Percentiles rank a stretch among this genome's conserved stretches.
Conservation (phyloP, 768 basidiomycete genomes). For the Phanerodontia chrysosporium region DNA sequence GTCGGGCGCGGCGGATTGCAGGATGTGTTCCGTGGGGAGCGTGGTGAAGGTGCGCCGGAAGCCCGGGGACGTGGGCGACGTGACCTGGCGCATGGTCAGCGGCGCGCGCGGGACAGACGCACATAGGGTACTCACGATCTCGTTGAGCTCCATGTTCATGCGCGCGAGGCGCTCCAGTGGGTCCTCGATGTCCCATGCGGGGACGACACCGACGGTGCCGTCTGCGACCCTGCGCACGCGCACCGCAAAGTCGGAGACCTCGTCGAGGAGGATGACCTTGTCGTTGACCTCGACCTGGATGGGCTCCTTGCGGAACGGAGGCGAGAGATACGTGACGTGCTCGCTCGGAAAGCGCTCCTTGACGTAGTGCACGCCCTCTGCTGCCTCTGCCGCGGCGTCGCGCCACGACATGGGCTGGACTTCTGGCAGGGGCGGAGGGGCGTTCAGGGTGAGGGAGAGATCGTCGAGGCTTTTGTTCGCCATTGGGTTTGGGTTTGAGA, state of each 20-base stretch:
- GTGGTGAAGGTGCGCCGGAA: conserved; percentile 8
- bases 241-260: conserved; percentile 21
- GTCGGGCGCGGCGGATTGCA: neutral
- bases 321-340: conserved; percentile 16
- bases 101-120: neutral
- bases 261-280: conserved; percentile 20
- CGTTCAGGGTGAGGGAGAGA: neutral
- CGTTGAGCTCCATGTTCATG: conserved; percentile 26
- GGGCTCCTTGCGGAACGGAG: conserved; percentile 22
- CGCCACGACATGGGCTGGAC: conserved; percentile 1
- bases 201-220: conserved; percentile 19
- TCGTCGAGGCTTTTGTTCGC: neutral
- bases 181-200: conserved; percentile 26
- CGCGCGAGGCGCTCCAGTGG: conserved; percentile 25
- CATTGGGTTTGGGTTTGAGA: neutral
- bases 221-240: conserved; percentile 19
- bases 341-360: conserved; percentile 21
- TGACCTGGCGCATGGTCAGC: neutral
- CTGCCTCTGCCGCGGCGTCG: conserved; percentile 19
- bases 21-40: neutral
- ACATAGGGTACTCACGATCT: conserved; percentile 18
- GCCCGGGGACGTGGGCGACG: conserved; percentile 5
- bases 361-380: conserved; percentile 22
- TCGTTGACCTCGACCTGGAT: conserved; percentile 20
- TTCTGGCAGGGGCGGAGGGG: neutral